Evolutionary conservation across 164 flowering plant species (phyloP).

Genomic region (Macadamia integrifolia): DNA sequence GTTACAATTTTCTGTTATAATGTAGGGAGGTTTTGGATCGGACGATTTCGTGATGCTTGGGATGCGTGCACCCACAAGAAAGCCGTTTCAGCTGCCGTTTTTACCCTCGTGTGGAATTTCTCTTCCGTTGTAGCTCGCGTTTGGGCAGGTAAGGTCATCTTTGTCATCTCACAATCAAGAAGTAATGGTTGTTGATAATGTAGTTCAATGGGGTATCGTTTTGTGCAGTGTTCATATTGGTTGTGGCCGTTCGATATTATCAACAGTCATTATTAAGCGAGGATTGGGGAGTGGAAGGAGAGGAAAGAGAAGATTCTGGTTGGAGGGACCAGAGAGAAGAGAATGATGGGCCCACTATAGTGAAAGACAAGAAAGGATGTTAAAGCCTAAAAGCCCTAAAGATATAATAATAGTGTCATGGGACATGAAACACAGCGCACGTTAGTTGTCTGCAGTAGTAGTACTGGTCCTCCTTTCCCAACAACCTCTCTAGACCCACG

Average conservation of each 20-base stretch:
- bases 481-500: too few relatives aligned
- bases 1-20: too few relatives aligned
- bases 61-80: conserved; percentile 86
- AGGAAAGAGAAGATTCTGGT: conserved; percentile 4
- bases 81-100: conserved; percentile 53
- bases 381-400: conserved; percentile 1
- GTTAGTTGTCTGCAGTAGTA: background rate
- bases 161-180: background rate
- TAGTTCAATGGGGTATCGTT: background rate
- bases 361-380: conserved; percentile 28
- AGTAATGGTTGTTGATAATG: background rate
- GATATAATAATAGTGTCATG: too few relatives aligned
- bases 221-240: conserved; percentile 47
- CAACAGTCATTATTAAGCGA: conserved; percentile 29
- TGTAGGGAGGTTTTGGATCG: conserved; percentile 66
- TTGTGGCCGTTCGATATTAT: conserved; percentile 51
- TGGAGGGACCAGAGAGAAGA: background rate
- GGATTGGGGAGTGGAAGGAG: conserved; percentile 23
- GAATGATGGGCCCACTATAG: conserved; percentile 14
- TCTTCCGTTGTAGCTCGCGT: conserved; percentile 70
- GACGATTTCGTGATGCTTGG: conserved; percentile 79
- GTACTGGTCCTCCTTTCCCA: background rate
- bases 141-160: conserved; percentile 62
- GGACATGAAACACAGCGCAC: background rate
- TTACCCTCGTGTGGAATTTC: conserved; percentile 75